A percentile compares a stretch with the other conserved stretches of the same genome.
phyloP scores from a whole-genome alignment of 192 early-diverging fungal species.

The Rhizophagus sp. region DNA sequence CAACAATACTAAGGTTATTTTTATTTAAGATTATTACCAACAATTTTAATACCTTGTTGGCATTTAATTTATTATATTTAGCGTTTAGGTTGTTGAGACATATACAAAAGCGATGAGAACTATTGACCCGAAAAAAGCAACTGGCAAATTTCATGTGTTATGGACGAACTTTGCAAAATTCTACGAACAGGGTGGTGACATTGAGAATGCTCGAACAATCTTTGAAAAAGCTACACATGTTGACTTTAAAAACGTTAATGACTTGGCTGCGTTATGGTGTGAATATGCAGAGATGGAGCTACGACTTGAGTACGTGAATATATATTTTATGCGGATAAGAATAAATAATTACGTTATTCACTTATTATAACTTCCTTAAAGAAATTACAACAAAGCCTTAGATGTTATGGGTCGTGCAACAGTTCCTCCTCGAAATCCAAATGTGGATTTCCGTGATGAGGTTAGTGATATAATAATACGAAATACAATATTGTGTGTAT shows the following conservation, averaged over 20 bases:
- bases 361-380: conserved; percentile 5
- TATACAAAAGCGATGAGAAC: conserved; percentile 72
- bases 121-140: conserved; percentile 75
- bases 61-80: neutral
- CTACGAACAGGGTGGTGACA: conserved; percentile 63
- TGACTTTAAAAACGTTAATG: conserved; percentile 76
- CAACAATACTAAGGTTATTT: conserved; percentile 47
- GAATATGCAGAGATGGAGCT: conserved; percentile 91
- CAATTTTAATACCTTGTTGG: neutral
- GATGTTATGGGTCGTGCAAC: conserved; percentile 87
- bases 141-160: conserved; percentile 76
- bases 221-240: conserved; percentile 85
- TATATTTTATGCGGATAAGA: neutral
- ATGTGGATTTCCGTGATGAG: conserved; percentile 81
- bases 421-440: conserved; percentile 55
- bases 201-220: conserved; percentile 70
- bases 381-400: conserved; percentile 68
- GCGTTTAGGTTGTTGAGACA: conserved; percentile 63
- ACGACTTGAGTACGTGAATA: conserved; percentile 45
- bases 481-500: neutral
- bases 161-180: conserved; percentile 87
- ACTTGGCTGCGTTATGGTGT: conserved; percentile 87
- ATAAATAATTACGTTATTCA: conserved; percentile 1
- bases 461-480: conserved; percentile 27
- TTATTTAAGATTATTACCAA: neutral